Evolutionary conservation across 768 basidiomycete species (phyloP), one percentile per base, ranked within the genome.

Genomic region (Scleroderma citrinum): DNA sequence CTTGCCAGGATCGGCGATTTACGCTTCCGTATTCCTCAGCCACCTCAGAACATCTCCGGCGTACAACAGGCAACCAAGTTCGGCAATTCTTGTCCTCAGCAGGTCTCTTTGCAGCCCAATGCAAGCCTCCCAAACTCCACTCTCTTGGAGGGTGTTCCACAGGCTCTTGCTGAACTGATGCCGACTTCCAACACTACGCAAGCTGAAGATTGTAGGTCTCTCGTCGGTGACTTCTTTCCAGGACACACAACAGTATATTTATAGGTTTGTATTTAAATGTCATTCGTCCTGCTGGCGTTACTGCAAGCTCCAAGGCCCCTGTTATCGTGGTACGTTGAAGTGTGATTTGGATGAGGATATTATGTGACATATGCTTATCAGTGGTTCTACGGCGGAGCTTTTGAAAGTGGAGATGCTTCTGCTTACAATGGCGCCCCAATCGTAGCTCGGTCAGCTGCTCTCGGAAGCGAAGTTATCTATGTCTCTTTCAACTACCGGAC

Each of bases 11-110:
- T 29, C n/a, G n/a, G n/a, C n/a, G n/a, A n/a, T n/a, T n/a, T n/a
- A n/a, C n/a, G n/a, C n/a, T n/a, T n/a, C n/a, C n/a, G n/a, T n/a
- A n/a, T n/a, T n/a, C 26, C 26, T 29, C 26, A 29, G 26, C 26
- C 26, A 5, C 26, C 26, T 4, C 26, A 29, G 26, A 29, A 29
- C 14, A 64, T 72, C 53, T 57, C 46, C 1, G 70, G 71, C 8
- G 54, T 68, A 2, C 60, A 63, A 16, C 57, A 65, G n/a, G 75
- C 71, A 10, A 65, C 62, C 0, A 42, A 49, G 2, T 73, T 64
- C 44, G 71, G 74, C 12, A 53, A 67, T 24, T 64, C 73, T 3
- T 76, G 75, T 46, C 67, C 68, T 16, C 74, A 77, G 47, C 72
- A 70, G 43, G 39, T 43, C 19, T 0, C 14, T 2, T 23, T 50